Conservation (phyloP, 805 yeast genomes). For the Ogataea degrootiae region DNA sequence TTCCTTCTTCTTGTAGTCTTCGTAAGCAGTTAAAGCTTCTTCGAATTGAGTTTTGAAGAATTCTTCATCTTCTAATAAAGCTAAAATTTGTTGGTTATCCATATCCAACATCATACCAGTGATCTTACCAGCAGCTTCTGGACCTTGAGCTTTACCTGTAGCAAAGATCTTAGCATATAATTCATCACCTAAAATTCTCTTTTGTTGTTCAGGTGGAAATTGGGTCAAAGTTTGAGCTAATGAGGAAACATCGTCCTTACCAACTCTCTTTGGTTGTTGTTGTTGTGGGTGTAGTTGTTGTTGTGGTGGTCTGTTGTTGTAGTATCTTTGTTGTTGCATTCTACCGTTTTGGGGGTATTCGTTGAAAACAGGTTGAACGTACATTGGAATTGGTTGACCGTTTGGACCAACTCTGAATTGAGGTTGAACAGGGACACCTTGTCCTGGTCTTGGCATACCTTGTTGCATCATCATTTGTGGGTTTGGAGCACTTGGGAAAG, state of each 20-base stretch:
- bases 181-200: conserved; percentile 97
- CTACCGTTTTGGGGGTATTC: conserved; percentile 61
- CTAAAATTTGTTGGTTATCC: conserved; percentile 86
- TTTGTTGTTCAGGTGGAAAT: conserved; percentile 85
- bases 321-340: conserved; percentile 37
- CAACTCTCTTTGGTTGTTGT: conserved; percentile 21
- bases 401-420: conserved; percentile 73
- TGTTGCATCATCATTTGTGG: conserved; percentile 71
- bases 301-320: conserved; percentile 35
- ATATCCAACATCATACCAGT: conserved; percentile 98
- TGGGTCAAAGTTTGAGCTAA: conserved; percentile 60
- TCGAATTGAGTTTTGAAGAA: conserved; percentile 85
- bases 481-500: conserved; percentile 68
- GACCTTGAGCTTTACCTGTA: conserved; percentile 81
- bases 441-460: conserved; percentile 61
- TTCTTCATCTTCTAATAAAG: conserved; percentile 84
- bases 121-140: conserved; percentile 96
- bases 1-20: conserved; percentile 71
- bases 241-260: conserved; percentile 28
- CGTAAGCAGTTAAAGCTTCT: conserved; percentile 93
- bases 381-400: conserved; percentile 79
- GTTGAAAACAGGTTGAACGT: conserved; percentile 78
- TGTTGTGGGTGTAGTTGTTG: conserved; percentile 20
- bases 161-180: conserved; percentile 88
- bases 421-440: conserved; percentile 48